Conservation (phyloP, 2,329 filamentous ascomycete species). For the Pseudonectria foliicola region DNA sequence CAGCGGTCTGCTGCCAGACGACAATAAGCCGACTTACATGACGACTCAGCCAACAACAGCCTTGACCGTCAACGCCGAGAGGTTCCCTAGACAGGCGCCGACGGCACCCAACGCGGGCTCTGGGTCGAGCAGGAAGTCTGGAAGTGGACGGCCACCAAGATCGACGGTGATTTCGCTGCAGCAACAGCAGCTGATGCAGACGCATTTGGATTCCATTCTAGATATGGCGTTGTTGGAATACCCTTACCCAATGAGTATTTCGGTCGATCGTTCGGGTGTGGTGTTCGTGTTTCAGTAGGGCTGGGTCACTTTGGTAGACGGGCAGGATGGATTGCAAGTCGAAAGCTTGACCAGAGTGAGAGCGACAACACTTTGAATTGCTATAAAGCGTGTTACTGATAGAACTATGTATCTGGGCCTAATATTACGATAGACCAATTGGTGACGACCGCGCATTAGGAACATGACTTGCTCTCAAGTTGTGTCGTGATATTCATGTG, state of each 20-base stretch:
- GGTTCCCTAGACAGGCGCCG: slow-evolving; percentile 35
- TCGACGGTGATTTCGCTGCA: slow-evolving; percentile 81
- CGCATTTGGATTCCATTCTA: slow-evolving; percentile 79
- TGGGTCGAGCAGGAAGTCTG: slow-evolving; percentile 24
- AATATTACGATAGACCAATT: no score
- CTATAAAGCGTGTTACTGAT: background rate
- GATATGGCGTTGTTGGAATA: slow-evolving; percentile 84
- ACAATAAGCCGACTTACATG: slow-evolving; percentile 66
- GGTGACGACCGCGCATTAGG: no score
- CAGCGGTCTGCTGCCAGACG: slow-evolving; percentile 66
- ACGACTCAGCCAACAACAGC: slow-evolving; percentile 54
- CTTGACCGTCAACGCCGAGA: slow-evolving; percentile 61
- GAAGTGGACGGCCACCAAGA: slow-evolving; percentile 48
- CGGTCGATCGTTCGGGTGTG: slow-evolving; percentile 80
- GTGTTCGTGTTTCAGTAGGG: slow-evolving; percentile 70
- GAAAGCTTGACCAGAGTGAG: slow-evolving; percentile 5
- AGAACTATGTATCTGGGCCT: no score
- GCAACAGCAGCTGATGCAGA: slow-evolving; percentile 78
- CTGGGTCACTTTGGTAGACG: slow-evolving; percentile 3
- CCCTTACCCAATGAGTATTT: slow-evolving; percentile 89
- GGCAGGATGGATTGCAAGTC: slow-evolving; percentile 4
- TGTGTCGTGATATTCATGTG: no score
- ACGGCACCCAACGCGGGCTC: slow-evolving; percentile 24
- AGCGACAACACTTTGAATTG: slow-evolving; percentile 6
- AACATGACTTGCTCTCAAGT: no score